Base-by-base conservation (phyloP, 257 asterid genomes). In the Rehmannia glutinosa region DNA sequence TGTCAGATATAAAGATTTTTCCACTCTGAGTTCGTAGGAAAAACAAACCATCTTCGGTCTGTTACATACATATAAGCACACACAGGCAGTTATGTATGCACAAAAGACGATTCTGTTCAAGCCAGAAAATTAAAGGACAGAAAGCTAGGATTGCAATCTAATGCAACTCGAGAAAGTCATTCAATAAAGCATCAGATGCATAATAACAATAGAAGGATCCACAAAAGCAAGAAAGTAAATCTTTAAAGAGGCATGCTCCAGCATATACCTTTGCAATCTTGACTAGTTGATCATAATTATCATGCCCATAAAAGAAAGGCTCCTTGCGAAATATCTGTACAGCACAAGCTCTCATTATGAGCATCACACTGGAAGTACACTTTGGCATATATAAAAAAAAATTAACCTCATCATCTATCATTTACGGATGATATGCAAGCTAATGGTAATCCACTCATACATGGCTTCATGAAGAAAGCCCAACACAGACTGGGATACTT, bases 301-400 rank as follows among this genome's bases (percentile, higher is more conserved):
- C 97, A 60, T 87, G 97, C 75, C 97, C 97, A 58, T 87, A 90
- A 78, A 90, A 90, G 86, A 90, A 90, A 49, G 97, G 97, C 78
- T 90, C 96, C 85, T 90, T 90, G 61, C 95, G 87, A 65, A 90
- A 90, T 66, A 90, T 90, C 96, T 90, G 87, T 27, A 76, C 57
- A 68, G 55, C 69, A 75, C 62, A 67, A n/a, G n/a, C n/a, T n/a
- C n/a, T 43, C 41, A 62, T 42, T 17, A 70, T 83, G 72, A 83
- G 78, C 73, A 73, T 71, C 71, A 70, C 23, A 17, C 13, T 35
- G 63, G 12, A 43, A 43, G 45, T 54, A 66, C 24, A 33, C 46
- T 28, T 60, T 33, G 24, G 50, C 62, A 62, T 53, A 62, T 41
- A 41, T 28, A n/a, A n/a, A n/a, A n/a, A n/a, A n/a, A n/a, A n/a